Evolutionary conservation across 108 stramenopile genomes (phyloP), one percentile per base, ranked within the genome.

Genomic region (Nitzschia sp.): DNA sequence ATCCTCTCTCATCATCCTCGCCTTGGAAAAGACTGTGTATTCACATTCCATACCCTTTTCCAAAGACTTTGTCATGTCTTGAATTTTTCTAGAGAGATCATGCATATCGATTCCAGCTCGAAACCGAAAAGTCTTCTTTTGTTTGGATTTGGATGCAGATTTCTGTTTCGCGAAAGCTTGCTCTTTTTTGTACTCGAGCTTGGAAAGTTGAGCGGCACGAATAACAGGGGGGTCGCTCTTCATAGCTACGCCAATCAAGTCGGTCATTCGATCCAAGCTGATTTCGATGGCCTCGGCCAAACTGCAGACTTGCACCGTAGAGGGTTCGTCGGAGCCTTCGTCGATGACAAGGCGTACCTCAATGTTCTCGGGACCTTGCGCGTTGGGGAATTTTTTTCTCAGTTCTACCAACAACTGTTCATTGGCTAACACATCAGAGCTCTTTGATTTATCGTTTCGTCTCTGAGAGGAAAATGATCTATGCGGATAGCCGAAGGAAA

Each of bases 41-140:
- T 86, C 82, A n/a, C 85, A 79, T 15, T 80, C 78, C 55, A 82
- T 73, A 31, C 88, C 88, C 30, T 78, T 82, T 0, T 44, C 38
- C 11, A 89, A 44, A 53, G 78, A 85, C 27, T 73, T 52, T n/a
- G 69, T 67, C 76, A 89, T 70, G 23, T 79, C 68, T 2, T 53
- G 47, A n/a, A 82, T 38, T 48, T 89, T 89, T 4, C 88, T 69
- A 52, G 73, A 45, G 31, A 89, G 64, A 55, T 89, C 88, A 57
- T 86, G 73, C 33, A 68, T 74, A 11, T 81, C 85, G 45, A 89
- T 89, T 9, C 81, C 85, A 1, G 88, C 85, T 47, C 84, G 77
- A 32, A 85, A 50, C 21, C 83, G 67, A 73, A 58, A 77, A 48
- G 32, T 50, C 66, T 69, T 78, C 50, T 52, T 76, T 27, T 74